phyloP scores from a whole-genome alignment of 2,329 filamentous ascomycete genomes.

The Proliferodiscus dingleyae region DNA sequence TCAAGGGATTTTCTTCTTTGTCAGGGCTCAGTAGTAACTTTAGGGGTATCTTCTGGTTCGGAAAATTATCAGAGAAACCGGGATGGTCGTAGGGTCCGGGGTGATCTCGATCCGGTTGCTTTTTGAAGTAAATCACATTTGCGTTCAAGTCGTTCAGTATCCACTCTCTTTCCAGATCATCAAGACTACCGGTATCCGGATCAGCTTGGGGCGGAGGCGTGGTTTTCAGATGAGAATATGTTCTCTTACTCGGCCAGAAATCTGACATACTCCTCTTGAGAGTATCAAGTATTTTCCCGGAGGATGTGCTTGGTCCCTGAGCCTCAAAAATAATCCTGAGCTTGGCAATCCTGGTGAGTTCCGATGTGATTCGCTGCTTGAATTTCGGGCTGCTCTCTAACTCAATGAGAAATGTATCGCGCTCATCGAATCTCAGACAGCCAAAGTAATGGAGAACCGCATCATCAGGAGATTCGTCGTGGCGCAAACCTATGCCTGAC shows the following conservation, averaged over 20 bases:
- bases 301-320: neutral
- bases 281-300: neutral
- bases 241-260: neutral
- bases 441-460: constrained; percentile 4
- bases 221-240: neutral
- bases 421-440: constrained; percentile 1
- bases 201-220: neutral
- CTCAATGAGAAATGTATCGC: neutral
- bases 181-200: neutral
- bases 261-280: neutral
- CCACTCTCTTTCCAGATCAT: neutral
- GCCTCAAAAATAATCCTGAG: constrained; percentile 3
- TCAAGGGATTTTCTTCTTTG: constrained; percentile 1
- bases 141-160: constrained; percentile 2
- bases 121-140: constrained; percentile 8
- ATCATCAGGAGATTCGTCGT: constrained; percentile 3
- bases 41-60: constrained; percentile 6
- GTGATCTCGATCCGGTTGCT: neutral
- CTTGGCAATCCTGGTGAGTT: neutral
- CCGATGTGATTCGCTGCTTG: neutral
- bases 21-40: neutral
- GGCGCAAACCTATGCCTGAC: neutral
- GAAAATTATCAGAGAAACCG: constrained; percentile 4
- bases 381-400: neutral
- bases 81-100: constrained; percentile 4